phyloP scores from a whole-genome alignment of 2,329 filamentous ascomycete species.

The Pezicula radicicola region DNA sequence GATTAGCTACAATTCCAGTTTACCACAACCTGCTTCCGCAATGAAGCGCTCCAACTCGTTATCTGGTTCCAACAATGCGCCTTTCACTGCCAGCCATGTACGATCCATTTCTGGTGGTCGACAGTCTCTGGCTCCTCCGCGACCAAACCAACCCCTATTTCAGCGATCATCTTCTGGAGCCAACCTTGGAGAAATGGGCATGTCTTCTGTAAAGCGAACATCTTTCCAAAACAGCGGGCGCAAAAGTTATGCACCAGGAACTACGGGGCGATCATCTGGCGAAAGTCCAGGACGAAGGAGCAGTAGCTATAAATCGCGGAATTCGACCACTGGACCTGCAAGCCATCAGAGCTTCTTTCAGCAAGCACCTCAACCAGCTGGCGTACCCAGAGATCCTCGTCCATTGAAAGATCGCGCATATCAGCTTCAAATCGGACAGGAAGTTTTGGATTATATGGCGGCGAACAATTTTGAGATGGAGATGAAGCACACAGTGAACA shows the following conservation, averaged over 20 bases:
- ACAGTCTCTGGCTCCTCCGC: slow-evolving; percentile 79
- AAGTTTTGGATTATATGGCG: slow-evolving; percentile 86
- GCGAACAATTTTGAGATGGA: slow-evolving; percentile 97
- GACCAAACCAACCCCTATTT: slow-evolving; percentile 85
- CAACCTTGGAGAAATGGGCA: slow-evolving; percentile 74
- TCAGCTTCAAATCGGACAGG: slow-evolving; percentile 79
- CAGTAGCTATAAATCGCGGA: slow-evolving; percentile 75
- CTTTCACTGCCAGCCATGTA: slow-evolving; percentile 67
- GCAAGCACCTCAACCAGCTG: slow-evolving; percentile 76
- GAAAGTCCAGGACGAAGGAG: slow-evolving; percentile 65
- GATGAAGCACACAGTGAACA: slow-evolving; percentile 91
- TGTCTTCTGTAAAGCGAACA: slow-evolving; percentile 80
- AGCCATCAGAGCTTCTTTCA: slow-evolving; percentile 93
- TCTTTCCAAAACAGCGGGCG: slow-evolving; percentile 71
- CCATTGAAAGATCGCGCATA: slow-evolving; percentile 79
- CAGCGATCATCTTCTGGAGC: slow-evolving; percentile 79
- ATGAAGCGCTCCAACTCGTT: slow-evolving; percentile 90
- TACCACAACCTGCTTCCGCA: slow-evolving; percentile 88
- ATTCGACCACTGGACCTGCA: slow-evolving; percentile 64
- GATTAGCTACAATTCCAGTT: slow-evolving; percentile 76
- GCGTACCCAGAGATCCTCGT: slow-evolving; percentile 81
- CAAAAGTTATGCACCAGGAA: slow-evolving; percentile 53
- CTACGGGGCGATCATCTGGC: slow-evolving; percentile 23
- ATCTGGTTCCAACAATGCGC: slow-evolving; percentile 60
- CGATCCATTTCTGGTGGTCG: slow-evolving; percentile 81